Conservation (phyloP, 768 basidiomycete species). For the Albatrellus ellisii region DNA sequence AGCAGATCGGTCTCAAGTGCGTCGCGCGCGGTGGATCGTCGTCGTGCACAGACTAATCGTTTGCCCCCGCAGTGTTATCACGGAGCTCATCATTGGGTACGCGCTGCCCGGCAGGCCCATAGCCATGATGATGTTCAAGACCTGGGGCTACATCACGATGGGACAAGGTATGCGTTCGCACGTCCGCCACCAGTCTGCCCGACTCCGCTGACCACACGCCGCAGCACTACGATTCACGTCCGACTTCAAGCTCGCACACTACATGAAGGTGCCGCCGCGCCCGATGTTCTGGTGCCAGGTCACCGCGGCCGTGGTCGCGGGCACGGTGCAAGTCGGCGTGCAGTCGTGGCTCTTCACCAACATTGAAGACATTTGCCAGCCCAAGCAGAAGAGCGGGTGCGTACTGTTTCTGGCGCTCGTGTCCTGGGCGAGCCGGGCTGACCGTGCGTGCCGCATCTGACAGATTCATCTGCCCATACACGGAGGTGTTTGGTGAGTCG, state of each 20-base stretch:
- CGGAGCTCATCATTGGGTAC: slow-evolving; percentile 70
- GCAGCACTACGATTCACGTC: slow-evolving; percentile 57
- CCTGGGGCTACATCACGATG: slow-evolving; percentile 67
- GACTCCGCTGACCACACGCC: slow-evolving; percentile 50
- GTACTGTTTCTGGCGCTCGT: neutral
- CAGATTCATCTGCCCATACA: slow-evolving; percentile 6
- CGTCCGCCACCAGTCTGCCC: slow-evolving; percentile 21
- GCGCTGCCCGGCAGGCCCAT: slow-evolving; percentile 68
- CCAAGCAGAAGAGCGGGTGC: slow-evolving; percentile 34
- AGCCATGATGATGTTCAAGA: slow-evolving; percentile 83
- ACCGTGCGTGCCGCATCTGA: neutral
- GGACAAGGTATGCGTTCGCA: slow-evolving; percentile 55
- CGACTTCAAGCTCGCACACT: slow-evolving; percentile 66
- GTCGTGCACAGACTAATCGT: too few species aligned
- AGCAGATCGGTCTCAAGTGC: slow-evolving; percentile 58
- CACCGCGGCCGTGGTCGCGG: slow-evolving; percentile 29
- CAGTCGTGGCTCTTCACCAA: slow-evolving; percentile 31
- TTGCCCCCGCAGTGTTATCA: slow-evolving; percentile 48
- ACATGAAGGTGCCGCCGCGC: slow-evolving; percentile 64
- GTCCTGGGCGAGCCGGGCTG: too few species aligned
- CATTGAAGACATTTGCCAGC: slow-evolving; percentile 36
- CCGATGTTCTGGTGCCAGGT: slow-evolving; percentile 66
- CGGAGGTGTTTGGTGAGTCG: slow-evolving; percentile 42
- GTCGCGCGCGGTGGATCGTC: slow-evolving; percentile 13
- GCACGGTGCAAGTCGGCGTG: slow-evolving; percentile 53